Evolutionary conservation across 2,329 filamentous ascomycete species (phyloP), one percentile per base, ranked within the genome.

Genomic region (Cyphellophora attinorum): DNA sequence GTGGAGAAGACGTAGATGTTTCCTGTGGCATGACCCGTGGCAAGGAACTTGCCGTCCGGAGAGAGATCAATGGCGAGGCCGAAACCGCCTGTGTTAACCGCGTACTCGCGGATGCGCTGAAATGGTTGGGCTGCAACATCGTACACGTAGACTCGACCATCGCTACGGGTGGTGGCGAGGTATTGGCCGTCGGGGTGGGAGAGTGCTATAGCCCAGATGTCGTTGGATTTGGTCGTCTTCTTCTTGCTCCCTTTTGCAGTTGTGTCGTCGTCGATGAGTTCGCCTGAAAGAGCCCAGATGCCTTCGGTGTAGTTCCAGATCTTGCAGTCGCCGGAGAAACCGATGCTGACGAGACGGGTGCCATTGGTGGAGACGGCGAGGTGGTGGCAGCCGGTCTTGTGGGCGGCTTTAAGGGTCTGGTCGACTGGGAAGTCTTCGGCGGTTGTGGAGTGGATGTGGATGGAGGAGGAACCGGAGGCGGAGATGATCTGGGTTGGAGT

Each of bases 1-100:
- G 94, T 96, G 65, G 86, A 88, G 69, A 96, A 98, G 42, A 98
- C 77, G 61, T 95, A 95, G 43, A 96, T 74, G 10, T 78, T 79
- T 11, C 91, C 91, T 51, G 83, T 94, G 56, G 94, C 83, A 60
- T 98, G 89, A 0, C 91, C 91, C 34, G 82, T 93, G 3, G 88
- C 89, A 18, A 88, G 93, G 57, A 85, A 81, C 43, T 75, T 79
- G 34, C 88, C 89, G 57, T 98, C 82, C 13, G 64, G 55, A 40
- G 74, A 79, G 56, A 96, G 61, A 56, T 91, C 88, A 41, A 98
- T 78, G 51, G 81, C 82, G 62, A 91, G 76, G 23, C 86, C 89
- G 61, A 95, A 96, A 58, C 81, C 89, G 11, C 86, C 86, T 48
- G 89, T 85, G 1, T 89, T 95, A n/a, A n/a, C n/a, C 64, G 94